Evolutionary conservation across 148 eudicot species (phyloP).

Genomic region (Cornus florida): DNA sequence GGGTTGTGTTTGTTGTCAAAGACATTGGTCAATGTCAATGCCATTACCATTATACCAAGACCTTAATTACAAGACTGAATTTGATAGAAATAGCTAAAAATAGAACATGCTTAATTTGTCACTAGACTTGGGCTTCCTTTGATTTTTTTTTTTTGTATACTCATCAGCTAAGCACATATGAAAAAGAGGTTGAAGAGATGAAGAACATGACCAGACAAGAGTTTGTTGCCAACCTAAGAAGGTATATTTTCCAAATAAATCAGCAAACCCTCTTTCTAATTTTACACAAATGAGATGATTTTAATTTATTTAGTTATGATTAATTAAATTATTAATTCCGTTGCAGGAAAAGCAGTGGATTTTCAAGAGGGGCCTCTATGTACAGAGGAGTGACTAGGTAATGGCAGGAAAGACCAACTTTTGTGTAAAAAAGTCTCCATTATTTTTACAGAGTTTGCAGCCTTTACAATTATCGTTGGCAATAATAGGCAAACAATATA

Average conservation of each 20-base stretch:
- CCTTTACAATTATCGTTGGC: slow-evolving; percentile 24
- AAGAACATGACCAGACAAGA: slow-evolving; percentile 80
- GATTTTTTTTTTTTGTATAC: not conserved
- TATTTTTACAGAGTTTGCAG: slow-evolving; percentile 21
- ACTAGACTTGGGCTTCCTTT: not conserved
- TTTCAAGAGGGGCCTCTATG: slow-evolving; percentile 89
- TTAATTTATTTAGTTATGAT: not conserved
- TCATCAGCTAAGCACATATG: slow-evolving; percentile 56
- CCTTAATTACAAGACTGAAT: no score
- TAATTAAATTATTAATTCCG: not conserved
- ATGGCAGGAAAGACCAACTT: slow-evolving; percentile 10
- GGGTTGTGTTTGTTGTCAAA: no score
- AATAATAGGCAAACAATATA: slow-evolving; percentile 11
- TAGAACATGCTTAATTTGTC: not conserved
- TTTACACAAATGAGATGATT: not conserved
- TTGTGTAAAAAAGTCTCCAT: not conserved
- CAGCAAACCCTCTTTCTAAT: not conserved
- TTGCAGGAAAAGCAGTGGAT: slow-evolving; percentile 82
- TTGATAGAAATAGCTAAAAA: no score
- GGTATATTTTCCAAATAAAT: slow-evolving; percentile 27
- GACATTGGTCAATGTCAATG: no score
- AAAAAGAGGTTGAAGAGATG: slow-evolving; percentile 77
- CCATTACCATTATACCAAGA: no score
- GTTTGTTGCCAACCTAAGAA: slow-evolving; percentile 80
- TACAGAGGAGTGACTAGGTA: slow-evolving; percentile 94